phyloP scores from a whole-genome alignment of 345 rosid genomes.

The Streptanthus diversifolius region DNA sequence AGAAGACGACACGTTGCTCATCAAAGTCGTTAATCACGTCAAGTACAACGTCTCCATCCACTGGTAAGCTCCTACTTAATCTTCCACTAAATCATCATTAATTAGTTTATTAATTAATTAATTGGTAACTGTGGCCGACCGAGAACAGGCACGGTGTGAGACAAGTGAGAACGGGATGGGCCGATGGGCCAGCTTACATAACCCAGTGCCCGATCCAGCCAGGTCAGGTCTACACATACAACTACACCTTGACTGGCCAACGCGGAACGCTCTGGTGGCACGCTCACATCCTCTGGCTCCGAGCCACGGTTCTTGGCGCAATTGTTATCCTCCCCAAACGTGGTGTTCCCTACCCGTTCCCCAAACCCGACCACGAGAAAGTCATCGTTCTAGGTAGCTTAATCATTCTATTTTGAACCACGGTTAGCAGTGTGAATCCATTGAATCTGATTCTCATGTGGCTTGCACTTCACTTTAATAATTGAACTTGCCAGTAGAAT shows the following conservation, averaged over 20 bases:
- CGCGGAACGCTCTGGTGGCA: conserved; percentile 92
- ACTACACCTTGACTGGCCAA: conserved; percentile 84
- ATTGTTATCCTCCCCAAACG: conserved; percentile 75
- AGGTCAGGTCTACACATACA: conserved; percentile 65
- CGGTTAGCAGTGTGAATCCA: not conserved
- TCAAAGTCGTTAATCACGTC: conserved; percentile 76
- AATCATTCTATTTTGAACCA: not conserved
- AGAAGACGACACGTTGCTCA: conserved; percentile 79
- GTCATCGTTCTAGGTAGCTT: conserved; percentile 53
- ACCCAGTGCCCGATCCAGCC: conserved; percentile 92
- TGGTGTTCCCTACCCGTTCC: conserved; percentile 89
- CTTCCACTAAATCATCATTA: not conserved
- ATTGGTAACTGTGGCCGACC: not conserved
- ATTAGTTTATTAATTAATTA: not conserved
- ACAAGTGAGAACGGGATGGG: conserved; percentile 86
- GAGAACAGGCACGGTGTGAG: conserved; percentile 71
- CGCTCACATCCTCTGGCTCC: conserved; percentile 90
- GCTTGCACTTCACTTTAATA: not conserved
- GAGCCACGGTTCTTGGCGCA: conserved; percentile 84
- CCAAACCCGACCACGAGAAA: conserved; percentile 67
- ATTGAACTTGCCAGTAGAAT: not conserved
- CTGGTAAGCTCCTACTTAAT: conserved; percentile 49
- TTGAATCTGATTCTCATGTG: not conserved
- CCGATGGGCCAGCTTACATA: conserved; percentile 93
- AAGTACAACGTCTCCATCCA: conserved; percentile 79